phyloP scores from a whole-genome alignment of 1,284 basidiomycete genomes.

The Omphalotus olearius region DNA sequence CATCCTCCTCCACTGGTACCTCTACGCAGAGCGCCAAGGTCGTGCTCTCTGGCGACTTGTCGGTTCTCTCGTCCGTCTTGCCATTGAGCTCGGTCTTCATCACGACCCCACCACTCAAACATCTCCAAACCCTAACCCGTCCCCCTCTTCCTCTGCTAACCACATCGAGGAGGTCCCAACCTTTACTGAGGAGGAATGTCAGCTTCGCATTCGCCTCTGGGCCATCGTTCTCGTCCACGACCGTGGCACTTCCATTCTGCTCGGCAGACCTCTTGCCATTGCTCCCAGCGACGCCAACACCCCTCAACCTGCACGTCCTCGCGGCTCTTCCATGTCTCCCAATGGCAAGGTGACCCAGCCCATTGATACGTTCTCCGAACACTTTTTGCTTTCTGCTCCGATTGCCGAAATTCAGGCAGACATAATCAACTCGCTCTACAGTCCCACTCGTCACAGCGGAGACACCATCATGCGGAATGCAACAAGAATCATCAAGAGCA shows the following conservation, averaged over 20 bases:
- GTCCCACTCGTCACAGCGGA: constrained; percentile 59
- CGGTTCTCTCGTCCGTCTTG: constrained; percentile 72
- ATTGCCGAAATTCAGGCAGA: constrained; percentile 80
- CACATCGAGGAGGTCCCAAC: constrained; percentile 27
- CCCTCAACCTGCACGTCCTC: constrained; percentile 53
- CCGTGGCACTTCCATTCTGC: constrained; percentile 77
- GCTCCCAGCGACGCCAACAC: constrained; percentile 74
- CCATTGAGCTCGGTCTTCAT: constrained; percentile 77
- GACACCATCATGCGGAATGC: constrained; percentile 72
- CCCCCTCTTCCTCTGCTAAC: neutral
- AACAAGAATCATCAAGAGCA: constrained; percentile 69
- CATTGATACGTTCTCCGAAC: constrained; percentile 49
- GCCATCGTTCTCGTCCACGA: constrained; percentile 78
- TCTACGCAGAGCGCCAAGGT: constrained; percentile 84
- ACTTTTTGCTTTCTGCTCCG: constrained; percentile 66
- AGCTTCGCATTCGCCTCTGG: constrained; percentile 76
- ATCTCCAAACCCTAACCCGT: constrained; percentile 23
- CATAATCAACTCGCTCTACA: constrained; percentile 78
- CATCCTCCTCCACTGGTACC: constrained; percentile 79
- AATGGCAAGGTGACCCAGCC: constrained; percentile 16
- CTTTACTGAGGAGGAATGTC: constrained; percentile 70
- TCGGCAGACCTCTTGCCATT: constrained; percentile 79
- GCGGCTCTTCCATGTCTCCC: constrained; percentile 31
- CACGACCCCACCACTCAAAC: constrained; percentile 72
- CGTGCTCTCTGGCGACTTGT: constrained; percentile 80